These are phyloP conservation scores for Termitomyces sp. DNA, from an alignment of 768 basidiomycete genomes.

Conservation along the genomic window DNA sequence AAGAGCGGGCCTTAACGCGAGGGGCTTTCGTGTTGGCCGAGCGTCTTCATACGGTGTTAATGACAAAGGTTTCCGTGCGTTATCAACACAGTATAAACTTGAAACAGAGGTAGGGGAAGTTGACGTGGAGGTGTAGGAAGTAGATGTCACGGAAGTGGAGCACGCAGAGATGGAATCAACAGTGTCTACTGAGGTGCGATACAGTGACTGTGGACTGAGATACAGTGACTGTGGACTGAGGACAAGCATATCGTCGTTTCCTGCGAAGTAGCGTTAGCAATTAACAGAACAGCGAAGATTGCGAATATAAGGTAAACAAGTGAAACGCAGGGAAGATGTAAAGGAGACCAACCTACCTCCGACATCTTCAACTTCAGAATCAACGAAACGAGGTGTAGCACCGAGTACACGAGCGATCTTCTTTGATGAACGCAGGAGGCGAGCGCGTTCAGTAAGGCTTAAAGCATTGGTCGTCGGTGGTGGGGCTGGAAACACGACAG, in stretches of 20 bases:
- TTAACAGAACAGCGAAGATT: background rate
- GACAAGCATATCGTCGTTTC: conserved; percentile 5
- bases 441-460: conserved; percentile 46
- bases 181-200: conserved; percentile 12
- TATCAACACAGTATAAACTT: conserved; percentile 16
- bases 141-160: conserved; percentile 7
- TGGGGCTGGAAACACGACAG: conserved; percentile 39
- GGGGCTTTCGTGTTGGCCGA: conserved; percentile 5
- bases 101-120: conserved; percentile 1
- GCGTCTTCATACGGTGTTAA: conserved; percentile 14
- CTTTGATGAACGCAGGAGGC: conserved; percentile 52
- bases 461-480: conserved; percentile 60
- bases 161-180: conserved; percentile 20
- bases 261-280: conserved; percentile 3
- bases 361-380: conserved; percentile 18
- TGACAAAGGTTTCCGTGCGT: conserved; percentile 9
- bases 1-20: conserved; percentile 19
- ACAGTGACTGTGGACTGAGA: conserved; percentile 12
- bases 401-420: conserved; percentile 61
- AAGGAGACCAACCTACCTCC: conserved; percentile 17
- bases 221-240: conserved; percentile 12
- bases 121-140: background rate
- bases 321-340: background rate
- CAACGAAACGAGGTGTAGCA: conserved; percentile 53
- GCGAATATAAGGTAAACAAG: background rate